Base-by-base conservation (phyloP, 1,139 yeast species). In the Taphrina wiesneri region DNA sequence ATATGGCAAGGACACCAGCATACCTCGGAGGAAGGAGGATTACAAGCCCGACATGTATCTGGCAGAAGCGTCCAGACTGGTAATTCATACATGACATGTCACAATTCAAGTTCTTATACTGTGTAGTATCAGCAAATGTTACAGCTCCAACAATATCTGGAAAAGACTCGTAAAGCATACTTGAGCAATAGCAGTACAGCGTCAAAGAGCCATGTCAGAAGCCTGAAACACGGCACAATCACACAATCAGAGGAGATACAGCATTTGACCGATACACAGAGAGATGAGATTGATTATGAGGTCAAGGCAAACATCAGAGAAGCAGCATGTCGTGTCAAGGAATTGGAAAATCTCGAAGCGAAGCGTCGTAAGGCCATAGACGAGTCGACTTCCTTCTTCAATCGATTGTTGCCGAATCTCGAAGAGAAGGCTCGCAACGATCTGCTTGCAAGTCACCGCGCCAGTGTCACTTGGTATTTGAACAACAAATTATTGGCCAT, bases 251-350 rank as follows among this genome's bases (percentile, higher is more conserved):
- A 36, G 34, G 66, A 47, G 28, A 46, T 60, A 5, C 51, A 30
- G 32, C 57, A 56, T 56, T 63, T 79, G 69, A 75, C 78, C 5
- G 80, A 78, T 46, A 72, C 73, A 46, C 78, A 79, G 63, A 71
- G 78, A 30, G 81, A 79, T 67, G 79, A 78, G 28, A 75, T 79
- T 53, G 82, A 79, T 71, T 77, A 76, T 67, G 79, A 77, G 63
- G 75, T 78, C 17, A 72, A 76, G 30, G 69, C 72, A 60, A 73
- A 77, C 43, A 70, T 79, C 30, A 79, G 78, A 69, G 73, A 73
- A 53, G 77, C 78, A 63, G 73, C 75, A 69, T 68, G 71, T 15
- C 70, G 74, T 32, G 73, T 79, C 52, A 72, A 77, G 43, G 70
- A 73, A n/a, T 72, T 79, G 54, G 80, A 79, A 64, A 72, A 67